Evolutionary conservation across 306 rosid species (phyloP).

Genomic region (Quercus glauca): DNA sequence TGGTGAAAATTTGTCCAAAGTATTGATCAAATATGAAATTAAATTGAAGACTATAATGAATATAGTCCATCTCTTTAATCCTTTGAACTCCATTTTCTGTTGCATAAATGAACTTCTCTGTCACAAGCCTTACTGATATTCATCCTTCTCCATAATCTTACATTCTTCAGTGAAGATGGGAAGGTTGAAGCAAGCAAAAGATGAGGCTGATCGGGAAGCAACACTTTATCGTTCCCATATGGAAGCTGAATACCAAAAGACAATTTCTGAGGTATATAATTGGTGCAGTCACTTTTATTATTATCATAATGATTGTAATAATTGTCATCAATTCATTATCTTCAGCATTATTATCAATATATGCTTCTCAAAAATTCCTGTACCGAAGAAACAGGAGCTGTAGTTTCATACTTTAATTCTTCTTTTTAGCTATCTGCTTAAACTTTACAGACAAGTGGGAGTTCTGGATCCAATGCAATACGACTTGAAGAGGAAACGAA

Average conservation of each 20-base stretch:
- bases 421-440: background rate
- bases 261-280: constrained; percentile 50
- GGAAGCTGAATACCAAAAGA: constrained; percentile 69
- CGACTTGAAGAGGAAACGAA: constrained; percentile 74
- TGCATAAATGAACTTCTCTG: too few species aligned
- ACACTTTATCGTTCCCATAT: constrained; percentile 45
- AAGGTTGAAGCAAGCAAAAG: constrained; percentile 74
- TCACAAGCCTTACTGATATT: background rate
- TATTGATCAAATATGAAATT: too few species aligned
- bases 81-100: too few species aligned
- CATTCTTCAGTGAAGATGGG: constrained; percentile 47
- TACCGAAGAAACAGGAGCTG: too few species aligned
- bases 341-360: too few species aligned
- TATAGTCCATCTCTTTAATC: too few species aligned
- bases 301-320: background rate
- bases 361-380: too few species aligned
- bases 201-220: constrained; percentile 69
- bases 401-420: background rate
- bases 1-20: too few species aligned
- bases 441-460: constrained; percentile 48
- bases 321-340: background rate
- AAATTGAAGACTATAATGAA: too few species aligned
- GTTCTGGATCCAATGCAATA: constrained; percentile 56
- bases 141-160: background rate
- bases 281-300: background rate